Percentiles rank a stretch among this genome's conserved stretches.
These are phyloP conservation scores for Porodaedalea pini DNA, from an alignment of 1,284 basidiomycete genomes.

Conservation along the genomic window DNA sequence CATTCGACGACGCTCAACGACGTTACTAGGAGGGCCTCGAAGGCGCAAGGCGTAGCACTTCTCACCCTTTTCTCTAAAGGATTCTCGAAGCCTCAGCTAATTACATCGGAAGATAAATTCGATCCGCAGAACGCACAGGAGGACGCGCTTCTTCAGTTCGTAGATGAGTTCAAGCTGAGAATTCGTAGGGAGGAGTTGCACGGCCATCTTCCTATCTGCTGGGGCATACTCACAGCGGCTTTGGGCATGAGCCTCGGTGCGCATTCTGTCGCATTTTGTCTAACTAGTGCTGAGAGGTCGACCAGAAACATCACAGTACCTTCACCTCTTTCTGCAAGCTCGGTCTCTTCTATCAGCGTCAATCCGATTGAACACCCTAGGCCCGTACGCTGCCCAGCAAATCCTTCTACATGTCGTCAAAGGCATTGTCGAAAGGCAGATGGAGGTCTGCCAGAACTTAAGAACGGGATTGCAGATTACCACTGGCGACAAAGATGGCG, in stretches of 20 bases:
- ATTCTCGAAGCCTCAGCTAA: constrained; percentile 51
- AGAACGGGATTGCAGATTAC: constrained; percentile 38
- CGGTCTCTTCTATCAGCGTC: constrained; percentile 87
- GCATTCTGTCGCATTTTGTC: constrained; percentile 26
- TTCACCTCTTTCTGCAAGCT: constrained; percentile 92
- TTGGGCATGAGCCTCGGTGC: constrained; percentile 72
- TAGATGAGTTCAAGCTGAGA: constrained; percentile 64
- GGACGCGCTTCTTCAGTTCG: constrained; percentile 36
- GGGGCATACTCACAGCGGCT: constrained; percentile 80
- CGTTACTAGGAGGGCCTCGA: constrained; percentile 82
- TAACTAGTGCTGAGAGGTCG: background rate
- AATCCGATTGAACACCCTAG: constrained; percentile 87
- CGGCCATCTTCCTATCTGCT: constrained; percentile 89
- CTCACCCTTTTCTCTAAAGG: constrained; percentile 86
- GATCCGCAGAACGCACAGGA: constrained; percentile 24
- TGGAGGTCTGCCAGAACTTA: constrained; percentile 41
- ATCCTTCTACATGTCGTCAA: constrained; percentile 73
- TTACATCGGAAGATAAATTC: constrained; percentile 20
- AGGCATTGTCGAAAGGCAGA: constrained; percentile 58
- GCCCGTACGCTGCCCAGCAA: constrained; percentile 92
- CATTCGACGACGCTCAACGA: constrained; percentile 88
- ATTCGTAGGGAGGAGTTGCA: constrained; percentile 62
- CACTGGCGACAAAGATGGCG: constrained; percentile 18
- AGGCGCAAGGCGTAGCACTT: constrained; percentile 89
- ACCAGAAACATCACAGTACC: constrained; percentile 70